Evolutionary conservation across 2,329 filamentous ascomycete genomes (phyloP), one percentile per base, ranked within the genome.

Genomic region (Exophiala phaeomuriformis): DNA sequence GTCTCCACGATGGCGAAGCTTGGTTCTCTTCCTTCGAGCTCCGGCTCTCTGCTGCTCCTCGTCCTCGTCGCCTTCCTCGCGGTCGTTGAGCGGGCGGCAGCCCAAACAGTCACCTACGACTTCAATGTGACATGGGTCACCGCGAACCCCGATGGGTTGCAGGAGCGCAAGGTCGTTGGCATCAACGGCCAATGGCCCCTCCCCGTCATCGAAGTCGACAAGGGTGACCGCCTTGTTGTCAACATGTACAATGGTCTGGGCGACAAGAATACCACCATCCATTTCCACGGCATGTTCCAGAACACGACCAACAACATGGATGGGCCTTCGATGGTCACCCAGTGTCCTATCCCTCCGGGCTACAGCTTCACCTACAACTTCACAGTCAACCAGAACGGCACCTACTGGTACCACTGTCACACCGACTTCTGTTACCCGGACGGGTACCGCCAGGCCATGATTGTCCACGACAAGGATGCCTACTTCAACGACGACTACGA

Each of bases 221-320:
- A 86, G 60, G 86, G 85, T 9, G 88, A 93, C 61, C 80, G 77
- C 0, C 67, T 93, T 3, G 66, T 87, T 28, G 79, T 90, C 40
- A 80, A 87, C 35, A 74, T 88, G 44, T 71, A 80, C 60, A 91
- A 91, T 60, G 74, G 77, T n/a, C 80, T 85, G 0, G 72, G 74
- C n/a, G 86, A 89, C 61, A 68, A 80, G 62, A 78, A 76, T 8
- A 85, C 84, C 5, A 79, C 77, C 36, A 74, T 90, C 3, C 86
- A 90, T 65, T 90, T 86, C 66, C 86, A 90, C 61, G 86, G 87
- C 9, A 75, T 91, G 58, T 89, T 81, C 64, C 85, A 88, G 65
- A 88, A 88, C 61, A 84, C 84, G 7, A 86, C 85, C 0, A 86
- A 81, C 55, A 75, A 77, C 49, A 88, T 89, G 85, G 86, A 90